These are phyloP conservation scores for Saposhnikovia divaricata DNA, from an alignment of 129 eudicot genomes.

Conservation along the genomic window DNA sequence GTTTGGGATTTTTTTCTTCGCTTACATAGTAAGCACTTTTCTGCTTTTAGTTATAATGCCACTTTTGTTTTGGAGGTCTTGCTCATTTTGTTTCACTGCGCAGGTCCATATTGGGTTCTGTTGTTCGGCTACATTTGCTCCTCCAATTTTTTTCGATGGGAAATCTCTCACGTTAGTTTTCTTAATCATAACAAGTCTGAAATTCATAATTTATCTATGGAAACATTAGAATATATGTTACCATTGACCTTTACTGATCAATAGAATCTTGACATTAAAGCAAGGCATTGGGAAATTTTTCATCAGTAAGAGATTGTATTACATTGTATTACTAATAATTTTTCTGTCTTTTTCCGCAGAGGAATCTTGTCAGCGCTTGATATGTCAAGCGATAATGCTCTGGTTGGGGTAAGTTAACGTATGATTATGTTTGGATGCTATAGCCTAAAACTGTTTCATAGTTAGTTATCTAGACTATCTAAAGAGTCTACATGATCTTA, in stretches of 20 bases:
- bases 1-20: conserved; percentile 86
- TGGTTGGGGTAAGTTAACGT: conserved; percentile 67
- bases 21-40: conserved; percentile 47
- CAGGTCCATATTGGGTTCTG: conserved; percentile 88
- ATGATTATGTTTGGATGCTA: not conserved
- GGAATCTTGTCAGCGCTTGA: conserved; percentile 85
- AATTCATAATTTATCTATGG: not conserved
- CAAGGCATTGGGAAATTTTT: not conserved
- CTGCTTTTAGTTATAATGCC: not conserved
- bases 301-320: not conserved
- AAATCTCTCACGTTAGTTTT: conserved; percentile 75
- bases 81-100: conserved; percentile 8
- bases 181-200: not conserved
- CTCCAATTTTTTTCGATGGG: conserved; percentile 80
- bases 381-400: conserved; percentile 35
- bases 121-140: conserved; percentile 79
- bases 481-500: not conserved
- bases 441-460: not conserved
- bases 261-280: not conserved
- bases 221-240: not conserved
- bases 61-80: not conserved
- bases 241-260: not conserved
- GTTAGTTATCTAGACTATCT: not conserved
- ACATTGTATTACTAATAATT: conserved; percentile 12
- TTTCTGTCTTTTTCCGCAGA: conserved; percentile 23